Base-by-base conservation (phyloP, 1,139 yeast genomes). In the Debaryomyces psychrophilus region DNA sequence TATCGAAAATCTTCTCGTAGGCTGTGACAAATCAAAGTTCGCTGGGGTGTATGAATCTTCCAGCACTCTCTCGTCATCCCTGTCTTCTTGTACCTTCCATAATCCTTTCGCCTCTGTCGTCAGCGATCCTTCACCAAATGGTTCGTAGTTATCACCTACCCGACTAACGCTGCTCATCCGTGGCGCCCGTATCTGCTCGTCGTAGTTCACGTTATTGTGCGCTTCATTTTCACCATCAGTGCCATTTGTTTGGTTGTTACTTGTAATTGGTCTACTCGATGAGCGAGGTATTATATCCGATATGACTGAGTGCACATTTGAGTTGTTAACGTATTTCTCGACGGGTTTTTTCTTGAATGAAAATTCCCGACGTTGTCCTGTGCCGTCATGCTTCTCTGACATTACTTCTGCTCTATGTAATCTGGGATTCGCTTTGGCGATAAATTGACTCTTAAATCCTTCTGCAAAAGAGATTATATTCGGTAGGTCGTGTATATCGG, bases 171-270 rank as follows among this genome's bases (percentile, higher is more conserved):
- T 63, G 35, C 61, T 62, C 68, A 73, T 71, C 34, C 78, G 54
- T 4, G 79, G 79, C 23, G 76, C 76, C 49, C 79, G 55, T 38
- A 74, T 74, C 52, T 71, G 76, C 49, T 74, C 76, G 49, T 73
- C 73, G 50, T 73, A 72, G 53, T 73, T 69, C 44, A 71, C 58
- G 41, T 67, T 65, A 41, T 62, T 62, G 39, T 57, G 55, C 25
- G 54, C 39, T 6, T 39, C 41, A 14, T 8, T 18, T 12, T 36
- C 45, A 22, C 37, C 40, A 8, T 35, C 39, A 4, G 20, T 50
- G 14, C 9, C 15, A 20, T n/a, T 35, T 33, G 28, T 18, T 3
- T 28, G 17, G 12, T 29, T 22, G 8, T 31, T 35, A 5, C 12
- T 17, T 4, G 37, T 12, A 12, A n/a, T 40, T 20, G 31, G 36